Conservation (phyloP, 2,329 filamentous ascomycete species). For the Hypoxylon sp. region DNA sequence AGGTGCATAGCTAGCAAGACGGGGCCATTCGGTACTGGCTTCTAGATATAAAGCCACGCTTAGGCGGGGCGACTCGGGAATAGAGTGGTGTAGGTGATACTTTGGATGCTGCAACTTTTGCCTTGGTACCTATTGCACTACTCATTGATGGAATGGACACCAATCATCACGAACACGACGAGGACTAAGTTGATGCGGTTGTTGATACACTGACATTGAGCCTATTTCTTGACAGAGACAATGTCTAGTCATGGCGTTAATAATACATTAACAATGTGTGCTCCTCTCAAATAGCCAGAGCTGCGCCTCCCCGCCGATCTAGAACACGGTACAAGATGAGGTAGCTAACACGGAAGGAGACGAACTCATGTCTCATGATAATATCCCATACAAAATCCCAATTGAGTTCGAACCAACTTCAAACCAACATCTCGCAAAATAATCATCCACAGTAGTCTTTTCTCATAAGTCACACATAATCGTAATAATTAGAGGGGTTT, state of each 20-base stretch:
- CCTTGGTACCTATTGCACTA: no score
- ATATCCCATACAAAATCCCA: constrained; percentile 17
- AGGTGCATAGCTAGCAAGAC: no score
- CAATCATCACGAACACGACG: constrained; percentile 17
- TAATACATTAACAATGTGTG: constrained; percentile 38
- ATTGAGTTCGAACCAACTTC: constrained; percentile 19
- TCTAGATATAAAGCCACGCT: no score
- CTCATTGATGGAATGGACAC: not conserved
- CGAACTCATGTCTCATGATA: constrained; percentile 42
- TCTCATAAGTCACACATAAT: constrained; percentile 41
- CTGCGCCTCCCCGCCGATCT: constrained; percentile 27
- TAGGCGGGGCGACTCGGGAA: no score
- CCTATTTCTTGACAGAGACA: constrained; percentile 32
- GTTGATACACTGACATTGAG: constrained; percentile 40
- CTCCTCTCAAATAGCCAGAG: constrained; percentile 21
- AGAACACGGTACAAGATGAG: constrained; percentile 22
- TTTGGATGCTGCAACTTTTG: no score
- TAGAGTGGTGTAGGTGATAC: no score
- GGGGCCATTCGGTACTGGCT: no score
- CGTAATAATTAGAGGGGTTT: constrained; percentile 41
- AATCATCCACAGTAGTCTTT: constrained; percentile 20
- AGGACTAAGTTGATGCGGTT: constrained; percentile 22
- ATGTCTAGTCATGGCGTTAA: constrained; percentile 32
- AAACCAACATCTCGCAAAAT: constrained; percentile 16
- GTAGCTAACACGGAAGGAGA: constrained; percentile 38